Percentiles rank a stretch among this genome's conserved stretches.
phyloP scores from a whole-genome alignment of 768 basidiomycete genomes.

The Tulasnella calospora region DNA sequence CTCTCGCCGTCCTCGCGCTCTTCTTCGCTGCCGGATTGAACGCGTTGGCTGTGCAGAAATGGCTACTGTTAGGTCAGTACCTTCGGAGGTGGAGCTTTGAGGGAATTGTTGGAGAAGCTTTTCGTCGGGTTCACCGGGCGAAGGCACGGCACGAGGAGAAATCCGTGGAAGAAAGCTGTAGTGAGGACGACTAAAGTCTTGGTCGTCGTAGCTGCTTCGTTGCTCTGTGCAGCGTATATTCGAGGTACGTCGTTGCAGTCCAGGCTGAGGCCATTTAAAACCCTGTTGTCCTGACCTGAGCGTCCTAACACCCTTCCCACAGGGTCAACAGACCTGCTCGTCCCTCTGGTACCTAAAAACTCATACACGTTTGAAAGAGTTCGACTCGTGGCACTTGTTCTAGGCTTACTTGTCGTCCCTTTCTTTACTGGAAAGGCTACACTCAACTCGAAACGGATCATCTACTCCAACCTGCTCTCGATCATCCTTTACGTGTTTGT shows the following conservation, averaged over 20 bases:
- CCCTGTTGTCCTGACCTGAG: neutral
- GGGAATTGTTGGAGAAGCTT: constrained; percentile 21
- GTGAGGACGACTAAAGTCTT: constrained; percentile 2
- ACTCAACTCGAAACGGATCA: constrained; percentile 14
- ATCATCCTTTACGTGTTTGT: constrained; percentile 3
- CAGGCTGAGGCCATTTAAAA: neutral
- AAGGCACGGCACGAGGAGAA: neutral
- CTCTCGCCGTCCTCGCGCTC: constrained; percentile 9
- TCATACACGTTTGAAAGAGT: constrained; percentile 22
- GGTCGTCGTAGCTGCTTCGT: neutral
- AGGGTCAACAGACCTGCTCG: constrained; percentile 21
- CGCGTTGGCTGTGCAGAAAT: constrained; percentile 17
- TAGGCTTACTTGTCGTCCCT: constrained; percentile 11
- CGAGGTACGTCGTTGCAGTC: constrained; percentile 2
- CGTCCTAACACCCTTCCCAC: neutral
- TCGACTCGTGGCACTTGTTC: neutral
- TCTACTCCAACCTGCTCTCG: constrained; percentile 14
- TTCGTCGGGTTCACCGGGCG: constrained; percentile 7
- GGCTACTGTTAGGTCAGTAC: constrained; percentile 16
- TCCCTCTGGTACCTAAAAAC: constrained; percentile 18
- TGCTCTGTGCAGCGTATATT: constrained; percentile 20
- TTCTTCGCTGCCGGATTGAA: constrained; percentile 10
- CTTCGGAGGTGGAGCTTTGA: constrained; percentile 19
- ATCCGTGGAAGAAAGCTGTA: constrained; percentile 22
- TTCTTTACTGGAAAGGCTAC: neutral